A percentile compares a stretch with the other conserved stretches of the same genome.
Conservation (phyloP, 345 rosid species). For the Linum lewisii region DNA sequence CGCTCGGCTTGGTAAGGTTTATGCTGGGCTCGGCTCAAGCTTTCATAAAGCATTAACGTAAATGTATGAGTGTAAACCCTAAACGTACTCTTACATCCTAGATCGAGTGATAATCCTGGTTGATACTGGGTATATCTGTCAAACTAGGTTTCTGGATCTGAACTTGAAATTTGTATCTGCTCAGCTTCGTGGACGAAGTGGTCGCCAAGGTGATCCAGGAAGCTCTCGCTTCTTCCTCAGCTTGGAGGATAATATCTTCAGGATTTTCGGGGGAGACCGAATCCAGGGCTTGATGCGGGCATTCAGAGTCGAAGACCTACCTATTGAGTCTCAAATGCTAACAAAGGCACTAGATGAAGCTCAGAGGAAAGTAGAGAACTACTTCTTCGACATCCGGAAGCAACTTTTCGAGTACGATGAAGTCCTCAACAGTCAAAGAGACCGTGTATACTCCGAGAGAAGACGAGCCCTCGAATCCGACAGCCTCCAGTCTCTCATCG, state of each 20-base stretch:
- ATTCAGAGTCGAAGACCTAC: slow-evolving; percentile 91
- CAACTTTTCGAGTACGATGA: slow-evolving; percentile 92
- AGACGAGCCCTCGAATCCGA: slow-evolving; percentile 85
- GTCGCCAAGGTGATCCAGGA: slow-evolving; percentile 98
- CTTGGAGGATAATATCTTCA: slow-evolving; percentile 94
- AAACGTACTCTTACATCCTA: too few species aligned
- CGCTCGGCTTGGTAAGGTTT: too few species aligned
- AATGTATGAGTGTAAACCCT: too few species aligned
- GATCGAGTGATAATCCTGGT: background rate
- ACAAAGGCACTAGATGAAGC: slow-evolving; percentile 97
- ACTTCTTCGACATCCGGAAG: slow-evolving; percentile 88
- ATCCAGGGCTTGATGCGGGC: slow-evolving; percentile 99
- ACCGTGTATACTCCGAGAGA: slow-evolving; percentile 91
- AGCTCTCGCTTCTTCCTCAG: slow-evolving; percentile 96
- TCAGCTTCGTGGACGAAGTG: slow-evolving; percentile 89
- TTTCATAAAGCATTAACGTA: too few species aligned
- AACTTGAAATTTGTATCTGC: slow-evolving; percentile 10
- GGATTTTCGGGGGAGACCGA: slow-evolving; percentile 87
- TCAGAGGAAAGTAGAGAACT: slow-evolving; percentile 93
- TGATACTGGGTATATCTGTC: too few species aligned
- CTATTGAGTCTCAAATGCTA: slow-evolving; percentile 86
- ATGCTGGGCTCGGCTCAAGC: too few species aligned
- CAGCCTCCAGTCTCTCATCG: slow-evolving; percentile 69
- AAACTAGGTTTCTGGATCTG: background rate
- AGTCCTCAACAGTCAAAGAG: slow-evolving; percentile 95